Percentiles rank a stretch among this genome's conserved stretches.
Conservation (phyloP, 106 monocot species). For the Triglochin maritima region DNA sequence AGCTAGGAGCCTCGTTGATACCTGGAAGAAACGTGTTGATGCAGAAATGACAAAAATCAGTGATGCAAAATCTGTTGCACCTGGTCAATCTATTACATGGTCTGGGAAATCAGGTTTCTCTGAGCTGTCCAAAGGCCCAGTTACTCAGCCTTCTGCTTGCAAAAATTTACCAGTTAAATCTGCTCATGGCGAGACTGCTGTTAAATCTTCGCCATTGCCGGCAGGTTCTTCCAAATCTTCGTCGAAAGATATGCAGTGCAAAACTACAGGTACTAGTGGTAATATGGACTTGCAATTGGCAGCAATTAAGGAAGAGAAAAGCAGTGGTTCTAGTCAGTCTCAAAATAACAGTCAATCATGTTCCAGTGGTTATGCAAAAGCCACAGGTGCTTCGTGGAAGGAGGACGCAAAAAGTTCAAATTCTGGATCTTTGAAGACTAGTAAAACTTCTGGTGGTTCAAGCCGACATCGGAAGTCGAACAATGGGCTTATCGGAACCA, state of each 20-base stretch:
- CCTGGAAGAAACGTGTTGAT: slow-evolving; percentile 92
- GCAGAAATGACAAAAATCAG: slow-evolving; percentile 58
- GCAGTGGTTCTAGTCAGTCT: slow-evolving; percentile 76
- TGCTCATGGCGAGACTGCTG: slow-evolving; percentile 27
- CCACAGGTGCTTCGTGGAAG: slow-evolving; percentile 36
- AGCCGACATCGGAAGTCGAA: slow-evolving; percentile 54
- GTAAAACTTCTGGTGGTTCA: slow-evolving; percentile 39
- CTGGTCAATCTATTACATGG: slow-evolving; percentile 37
- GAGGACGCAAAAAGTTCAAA: slow-evolving; percentile 71
- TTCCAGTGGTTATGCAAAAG: slow-evolving; percentile 55
- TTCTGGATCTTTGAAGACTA: slow-evolving; percentile 43
- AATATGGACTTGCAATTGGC: slow-evolving; percentile 31
- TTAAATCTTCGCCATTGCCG: slow-evolving; percentile 27
- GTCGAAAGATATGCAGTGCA: slow-evolving; percentile 35
- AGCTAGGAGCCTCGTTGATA: slow-evolving; percentile 76
- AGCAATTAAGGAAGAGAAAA: slow-evolving; percentile 68
- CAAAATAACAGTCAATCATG: slow-evolving; percentile 78
- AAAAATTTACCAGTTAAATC: slow-evolving; percentile 33
- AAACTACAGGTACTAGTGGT: slow-evolving; percentile 21
- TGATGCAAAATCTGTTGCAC: slow-evolving; percentile 45
- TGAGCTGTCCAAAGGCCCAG: slow-evolving; percentile 41
- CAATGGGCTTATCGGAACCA: slow-evolving; percentile 42
- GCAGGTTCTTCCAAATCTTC: slow-evolving; percentile 27
- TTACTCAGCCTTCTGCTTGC: slow-evolving; percentile 26
- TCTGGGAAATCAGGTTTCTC: slow-evolving; percentile 39